Base-by-base conservation (phyloP, 148 eudicot genomes). In the Silene latifolia region DNA sequence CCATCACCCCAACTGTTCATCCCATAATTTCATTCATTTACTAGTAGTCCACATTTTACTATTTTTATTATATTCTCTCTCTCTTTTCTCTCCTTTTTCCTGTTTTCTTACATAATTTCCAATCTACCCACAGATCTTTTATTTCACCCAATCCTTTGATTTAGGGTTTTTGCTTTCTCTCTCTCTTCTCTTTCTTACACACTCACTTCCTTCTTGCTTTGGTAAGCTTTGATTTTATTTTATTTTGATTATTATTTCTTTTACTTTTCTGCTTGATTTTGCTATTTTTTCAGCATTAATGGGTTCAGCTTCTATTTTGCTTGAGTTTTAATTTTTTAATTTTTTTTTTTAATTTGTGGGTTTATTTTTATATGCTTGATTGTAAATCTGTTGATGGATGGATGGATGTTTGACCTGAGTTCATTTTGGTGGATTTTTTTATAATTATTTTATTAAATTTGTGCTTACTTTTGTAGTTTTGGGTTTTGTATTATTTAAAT, bases 151-250 rank as follows among this genome's bases (percentile, higher is more conserved):
- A 48, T 48, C 63, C 72, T 66, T 66, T 69, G 78, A 74, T 74
- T 79, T 79, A 79, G 82, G 82, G 82, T 79, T 79, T 47, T 79
- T 57, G 63, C 32, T 79, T 51, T 67, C 42, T 67, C 56, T 67
- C 56, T 67, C 56, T 67, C 27, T 42, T 68, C 19, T 21, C 15
- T 27, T 42, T 29, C 25, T 48, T 20, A 6, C 32, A 18, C 47
- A 13, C 62, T 20, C 58, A 21, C 66, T 67, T 53, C 44, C 48
- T 29, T 20, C 35, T 27, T 25, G 35, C 17, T 69, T 51, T 70
- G 82, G 82, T 80, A 75, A 70, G 73, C 58, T 75, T 27, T 20
- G 13, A 69, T 71, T 70, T 62, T 54, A 7, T 44, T 32, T 66
- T n/a, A n/a, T 7, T 59, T 35, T 27, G 29, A 7, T 7, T 20